These are phyloP conservation scores for Taiozyma sp. DNA, from an alignment of 1,139 yeast genomes.

Conservation along the genomic window DNA sequence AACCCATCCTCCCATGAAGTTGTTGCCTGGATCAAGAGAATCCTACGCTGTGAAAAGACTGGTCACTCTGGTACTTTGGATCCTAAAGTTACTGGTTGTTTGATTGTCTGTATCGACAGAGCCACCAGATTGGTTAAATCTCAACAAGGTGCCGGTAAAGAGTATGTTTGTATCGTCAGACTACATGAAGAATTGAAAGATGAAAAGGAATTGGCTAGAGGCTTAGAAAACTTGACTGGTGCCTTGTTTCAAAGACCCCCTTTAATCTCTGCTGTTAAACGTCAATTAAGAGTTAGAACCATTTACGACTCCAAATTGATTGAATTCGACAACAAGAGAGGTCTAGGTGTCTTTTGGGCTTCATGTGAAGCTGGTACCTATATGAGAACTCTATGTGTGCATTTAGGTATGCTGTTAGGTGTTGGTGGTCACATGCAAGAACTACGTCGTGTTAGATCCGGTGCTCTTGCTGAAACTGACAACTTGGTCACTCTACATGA, in stretches of 20 bases:
- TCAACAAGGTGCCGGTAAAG: slow-evolving; percentile 99
- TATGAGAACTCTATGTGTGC: slow-evolving; percentile 99
- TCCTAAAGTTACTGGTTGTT: slow-evolving; percentile 97
- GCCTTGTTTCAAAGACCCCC: slow-evolving; percentile 99
- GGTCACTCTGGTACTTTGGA: slow-evolving; percentile 99
- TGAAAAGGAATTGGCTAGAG: slow-evolving; percentile 12
- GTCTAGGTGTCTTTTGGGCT: slow-evolving; percentile 98
- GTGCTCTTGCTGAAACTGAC: slow-evolving; percentile 89
- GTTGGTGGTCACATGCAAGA: slow-evolving; percentile 99
- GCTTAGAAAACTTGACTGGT: slow-evolving; percentile 90
- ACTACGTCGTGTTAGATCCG: slow-evolving; percentile 97
- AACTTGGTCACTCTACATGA: slow-evolving; percentile 95
- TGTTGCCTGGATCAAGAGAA: slow-evolving; percentile 98
- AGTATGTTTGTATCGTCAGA: slow-evolving; percentile 96
- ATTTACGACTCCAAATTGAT: slow-evolving; percentile 93
- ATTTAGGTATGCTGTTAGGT: slow-evolving; percentile 95
- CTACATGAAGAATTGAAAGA: slow-evolving; percentile 37
- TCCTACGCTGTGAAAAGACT: slow-evolving; percentile 91
- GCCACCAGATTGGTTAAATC: slow-evolving; percentile 98
- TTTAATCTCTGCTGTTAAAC: slow-evolving; percentile 95
- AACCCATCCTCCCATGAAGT: slow-evolving; percentile 98
- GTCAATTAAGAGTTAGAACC: slow-evolving; percentile 97
- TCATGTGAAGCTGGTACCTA: slow-evolving; percentile 99
- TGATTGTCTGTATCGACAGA: slow-evolving; percentile 95
- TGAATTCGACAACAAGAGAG: slow-evolving; percentile 96